Evolutionary conservation across 163 green algal species (phyloP), one percentile per base, ranked within the genome.

Genomic region (Volvox carteri): DNA sequence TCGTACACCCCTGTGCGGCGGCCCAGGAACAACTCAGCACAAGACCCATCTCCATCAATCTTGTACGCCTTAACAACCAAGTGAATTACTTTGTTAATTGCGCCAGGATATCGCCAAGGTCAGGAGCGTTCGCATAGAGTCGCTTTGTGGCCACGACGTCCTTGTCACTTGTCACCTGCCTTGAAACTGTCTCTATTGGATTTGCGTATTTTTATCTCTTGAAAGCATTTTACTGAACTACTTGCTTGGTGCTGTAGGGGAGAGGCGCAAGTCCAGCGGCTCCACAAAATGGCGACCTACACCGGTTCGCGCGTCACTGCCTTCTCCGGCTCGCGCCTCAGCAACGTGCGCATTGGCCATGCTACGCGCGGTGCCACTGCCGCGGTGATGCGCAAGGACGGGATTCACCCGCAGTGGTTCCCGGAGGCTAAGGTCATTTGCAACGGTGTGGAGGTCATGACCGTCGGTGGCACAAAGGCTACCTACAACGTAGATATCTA

Each of bases 401-500:
- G 93, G 88, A 96, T 99, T 73, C 97, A 99, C 92, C 97, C 97
- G 7, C 92, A 98, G 79, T 98, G 95, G 88, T 95, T 94, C 83
- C 74, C 93, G 30, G 95, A 99, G 83, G 94, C 97, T 42, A 97
- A 97, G 92, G 96, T 98, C 28, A 92, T 95, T 33, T 98, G 95
- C 94, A 97, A 98, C 86, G 96, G 96, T 39, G 95, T 95, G 92
- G 91, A 98, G 90, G 98, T 99, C 33, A 95, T 99, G 92, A 94
- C 90, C 37, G 92, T 97, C 21, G 96, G 95, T 73, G 98, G 98
- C 78, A 99, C 97, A 39, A 95, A 98, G 95, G 52, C 90, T 54
- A 74, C 94, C 21, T 99, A 99, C 94, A 96, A 96, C 60, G 98
- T 99, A 42, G 98, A 99, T 85, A 95, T 99, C 79, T 99, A 98